Conservation (phyloP, 2,329 filamentous ascomycete genomes). For the Lachnellula cervina region DNA sequence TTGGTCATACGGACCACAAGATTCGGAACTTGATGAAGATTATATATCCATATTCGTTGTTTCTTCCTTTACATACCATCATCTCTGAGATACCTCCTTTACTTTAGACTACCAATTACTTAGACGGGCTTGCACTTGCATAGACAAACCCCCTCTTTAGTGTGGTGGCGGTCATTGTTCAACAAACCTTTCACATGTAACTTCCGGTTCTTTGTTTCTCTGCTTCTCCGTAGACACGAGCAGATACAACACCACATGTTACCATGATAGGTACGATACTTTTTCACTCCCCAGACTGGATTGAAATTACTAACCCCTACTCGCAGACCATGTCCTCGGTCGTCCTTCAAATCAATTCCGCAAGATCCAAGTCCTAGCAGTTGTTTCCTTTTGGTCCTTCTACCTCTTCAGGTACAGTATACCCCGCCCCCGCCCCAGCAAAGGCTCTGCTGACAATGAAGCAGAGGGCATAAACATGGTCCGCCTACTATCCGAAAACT, state of each 20-base stretch:
- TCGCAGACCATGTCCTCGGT: constrained; percentile 79
- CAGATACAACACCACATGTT: constrained; percentile 13
- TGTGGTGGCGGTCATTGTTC: background rate
- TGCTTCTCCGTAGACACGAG: background rate
- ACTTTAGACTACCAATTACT: no score
- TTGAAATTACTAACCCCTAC: background rate
- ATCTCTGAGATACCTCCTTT: no score
- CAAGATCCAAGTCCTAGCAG: constrained; percentile 86
- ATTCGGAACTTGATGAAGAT: no score
- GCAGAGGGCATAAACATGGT: constrained; percentile 79
- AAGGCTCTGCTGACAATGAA: constrained; percentile 5
- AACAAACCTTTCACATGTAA: background rate
- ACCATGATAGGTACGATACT: constrained; percentile 27
- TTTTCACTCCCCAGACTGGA: background rate
- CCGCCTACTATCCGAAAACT: constrained; percentile 69
- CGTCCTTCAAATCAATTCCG: constrained; percentile 87
- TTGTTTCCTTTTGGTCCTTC: constrained; percentile 84
- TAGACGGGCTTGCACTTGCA: no score
- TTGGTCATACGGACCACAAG: no score
- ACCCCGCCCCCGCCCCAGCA: background rate
- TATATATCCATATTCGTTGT: no score
- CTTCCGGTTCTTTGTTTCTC: background rate
- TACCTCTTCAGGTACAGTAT: constrained; percentile 68
- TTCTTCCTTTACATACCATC: no score
- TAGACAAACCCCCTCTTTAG: no score